Base-by-base conservation (phyloP, 2,329 filamentous ascomycete genomes). In the Penicillium sp. region DNA sequence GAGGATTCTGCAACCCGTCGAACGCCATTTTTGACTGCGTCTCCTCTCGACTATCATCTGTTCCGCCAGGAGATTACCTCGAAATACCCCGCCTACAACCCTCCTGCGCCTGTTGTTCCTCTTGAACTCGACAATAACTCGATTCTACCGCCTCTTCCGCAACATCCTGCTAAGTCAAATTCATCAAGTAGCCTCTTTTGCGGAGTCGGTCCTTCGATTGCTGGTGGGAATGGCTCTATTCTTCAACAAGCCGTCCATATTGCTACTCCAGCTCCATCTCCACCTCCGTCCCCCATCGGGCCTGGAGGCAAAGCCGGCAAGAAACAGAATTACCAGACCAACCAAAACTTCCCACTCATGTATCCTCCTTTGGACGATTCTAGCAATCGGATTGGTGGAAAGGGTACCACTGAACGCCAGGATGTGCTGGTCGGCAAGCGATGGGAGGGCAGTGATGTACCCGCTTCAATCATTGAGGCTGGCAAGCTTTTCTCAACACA, bases 271-370 rank as follows among this genome's bases (percentile, higher is more conserved):
- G 91, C 90, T 0, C 93, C 93, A 1, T 98, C 93, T 0, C 93
- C 93, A 20, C 93, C 93, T 0, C 93, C 93, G 1, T 96, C 91
- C 1, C 93, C 93, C 8, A 85, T 85, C 27, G 90, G 80, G 1
- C 79, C 81, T 3, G 81, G 89, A 22, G 89, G 89, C 0, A 98
- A 97, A 67, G 88, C 87, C 42, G 90, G 86, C 0, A 98, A 98
- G 75, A 98, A 98, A 65, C 93, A 98, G 63, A 98, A 97, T 58
- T 98, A 98, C 61, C 93, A 98, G 67, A 98, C 93, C 0, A 98
- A 98, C 63, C 93, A 98, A 60, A 93, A 96, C 64, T 97, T 98
- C 55, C 93, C 93, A 0, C 97, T 98, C 63, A 83, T 98, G 72
- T 98, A 98, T 58, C 93, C 93, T 1, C 93, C 93, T 1, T 74